Evolutionary conservation across 2,329 filamentous ascomycete genomes (phyloP), one percentile per base, ranked within the genome.

Genomic region (Paracoccidioides brasiliensis): DNA sequence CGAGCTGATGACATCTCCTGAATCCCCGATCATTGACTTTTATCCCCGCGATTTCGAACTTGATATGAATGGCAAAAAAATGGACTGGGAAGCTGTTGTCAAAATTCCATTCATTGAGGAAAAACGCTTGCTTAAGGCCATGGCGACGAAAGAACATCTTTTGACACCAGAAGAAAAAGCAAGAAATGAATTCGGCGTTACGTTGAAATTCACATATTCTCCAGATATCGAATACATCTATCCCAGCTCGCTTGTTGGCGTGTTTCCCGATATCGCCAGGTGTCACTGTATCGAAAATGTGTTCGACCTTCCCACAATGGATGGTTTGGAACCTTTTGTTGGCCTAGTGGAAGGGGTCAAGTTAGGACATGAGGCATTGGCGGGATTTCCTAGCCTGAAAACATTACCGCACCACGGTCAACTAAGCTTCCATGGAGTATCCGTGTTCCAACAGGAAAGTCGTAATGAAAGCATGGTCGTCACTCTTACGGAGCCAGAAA

Each of bases 41-140:
- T 98, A 98, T 65, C 93, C 93, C 2, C 82, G 91, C 63, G 93
- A 98, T 64, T 98, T 98, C 65, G 89, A 94, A 61, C 78, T 98
- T 43, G 94, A 98, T 68, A 97, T 98, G 93, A 97, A 98, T 64
- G 94, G 93, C 57, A 98, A 98, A 76, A 98, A 95, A 75, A 94
- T 95, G 86, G 94, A 98, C 60, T 98, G 93, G 93, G 93, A 98
- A 69, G 93, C 93, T 33, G 91, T 98, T 41, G 90, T 98, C 61
- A 98, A 97, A 72, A 98, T 98, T 66, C 93, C 93, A 0, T 98
- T 98, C 72, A 98, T 98, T 60, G 89, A 98, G 57, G 91, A 98
- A 69, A 82, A 85, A 64, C 82, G 93, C 32, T 76, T 98, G 2
- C 77, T 98, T 55, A 74, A 77, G 41, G 93, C 91, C 6, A 96